Conservation (phyloP, 75 land plant genomes). For the Picea glauca region DNA sequence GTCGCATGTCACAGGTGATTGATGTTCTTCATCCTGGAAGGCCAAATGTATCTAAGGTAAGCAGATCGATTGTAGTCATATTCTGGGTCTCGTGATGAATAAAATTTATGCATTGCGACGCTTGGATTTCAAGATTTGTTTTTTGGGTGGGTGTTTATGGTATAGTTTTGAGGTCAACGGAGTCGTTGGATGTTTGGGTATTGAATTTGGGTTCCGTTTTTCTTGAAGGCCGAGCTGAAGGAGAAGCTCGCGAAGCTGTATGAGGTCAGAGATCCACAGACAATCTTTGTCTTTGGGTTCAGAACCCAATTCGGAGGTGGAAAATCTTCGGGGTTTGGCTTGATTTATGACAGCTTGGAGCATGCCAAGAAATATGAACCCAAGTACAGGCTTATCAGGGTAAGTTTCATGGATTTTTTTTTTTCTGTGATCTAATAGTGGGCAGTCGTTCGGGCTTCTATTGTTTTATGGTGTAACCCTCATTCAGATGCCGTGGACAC, state of each 20-base stretch:
- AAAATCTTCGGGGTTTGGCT: constrained; percentile 55
- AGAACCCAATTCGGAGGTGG: constrained; percentile 62
- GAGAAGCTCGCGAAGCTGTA: constrained; percentile 43
- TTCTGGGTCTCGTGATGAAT: neutral
- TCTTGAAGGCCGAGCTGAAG: constrained; percentile 42
- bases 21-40: constrained; percentile 83
- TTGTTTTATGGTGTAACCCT: too few relatives aligned
- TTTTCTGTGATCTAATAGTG: too few relatives aligned
- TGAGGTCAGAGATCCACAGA: constrained; percentile 46
- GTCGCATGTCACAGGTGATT: constrained; percentile 31
- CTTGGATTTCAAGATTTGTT: neutral
- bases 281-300: constrained; percentile 64
- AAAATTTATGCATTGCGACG: neutral
- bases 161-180: neutral
- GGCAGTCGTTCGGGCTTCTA: too few relatives aligned
- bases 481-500: too few relatives aligned
- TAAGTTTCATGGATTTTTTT: constrained; percentile 6
- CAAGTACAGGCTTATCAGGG: constrained; percentile 56
- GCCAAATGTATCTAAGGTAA: constrained; percentile 80
- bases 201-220: neutral
- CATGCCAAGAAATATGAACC: constrained; percentile 54
- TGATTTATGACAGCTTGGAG: constrained; percentile 38
- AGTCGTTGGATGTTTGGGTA: neutral
- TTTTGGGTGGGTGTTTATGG: neutral
- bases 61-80: neutral